These are phyloP conservation scores for Monosporascus sp. DNA, from an alignment of 2,329 filamentous ascomycete species.

Conservation along the genomic window DNA sequence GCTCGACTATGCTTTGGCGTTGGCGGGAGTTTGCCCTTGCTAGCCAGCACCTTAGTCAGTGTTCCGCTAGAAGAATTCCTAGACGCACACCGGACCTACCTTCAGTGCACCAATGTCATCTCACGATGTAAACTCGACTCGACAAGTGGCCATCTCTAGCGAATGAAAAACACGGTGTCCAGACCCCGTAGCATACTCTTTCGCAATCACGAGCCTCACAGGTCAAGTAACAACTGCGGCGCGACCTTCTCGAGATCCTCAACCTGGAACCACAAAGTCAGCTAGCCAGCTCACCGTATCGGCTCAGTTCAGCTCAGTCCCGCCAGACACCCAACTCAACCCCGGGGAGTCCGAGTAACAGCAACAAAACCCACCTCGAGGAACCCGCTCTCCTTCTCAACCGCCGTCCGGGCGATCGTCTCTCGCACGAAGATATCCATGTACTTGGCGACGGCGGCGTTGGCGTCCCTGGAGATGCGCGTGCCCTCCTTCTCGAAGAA, in stretches of 20 bases:
- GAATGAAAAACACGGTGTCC: too few species aligned
- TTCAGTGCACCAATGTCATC: too few species aligned
- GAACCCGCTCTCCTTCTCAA: slow-evolving; percentile 65
- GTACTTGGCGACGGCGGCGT: slow-evolving; percentile 73
- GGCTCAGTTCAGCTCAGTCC: background rate
- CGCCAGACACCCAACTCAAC: background rate
- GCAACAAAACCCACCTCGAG: slow-evolving; percentile 56
- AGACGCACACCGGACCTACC: too few species aligned
- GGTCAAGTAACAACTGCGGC: slow-evolving; percentile 79
- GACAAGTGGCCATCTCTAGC: too few species aligned
- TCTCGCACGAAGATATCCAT: slow-evolving; percentile 88
- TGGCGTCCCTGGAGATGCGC: slow-evolving; percentile 71
- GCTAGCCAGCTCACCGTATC: slow-evolving; percentile 7
- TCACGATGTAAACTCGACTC: too few species aligned
- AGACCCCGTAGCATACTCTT: too few species aligned
- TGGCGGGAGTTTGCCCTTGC: too few species aligned
- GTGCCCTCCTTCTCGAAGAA: slow-evolving; percentile 69
- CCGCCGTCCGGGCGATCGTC: slow-evolving; percentile 72
- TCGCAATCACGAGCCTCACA: slow-evolving; percentile 42
- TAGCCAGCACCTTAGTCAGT: too few species aligned
- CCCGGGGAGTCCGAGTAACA: background rate
- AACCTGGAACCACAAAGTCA: slow-evolving; percentile 45
- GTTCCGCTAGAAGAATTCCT: too few species aligned
- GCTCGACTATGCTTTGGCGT: too few species aligned
- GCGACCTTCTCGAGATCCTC: slow-evolving; percentile 87